A percentile compares a stretch with the other conserved stretches of the same genome.
Conservation (phyloP, 768 basidiomycete species). For the Lactarius indigo region DNA sequence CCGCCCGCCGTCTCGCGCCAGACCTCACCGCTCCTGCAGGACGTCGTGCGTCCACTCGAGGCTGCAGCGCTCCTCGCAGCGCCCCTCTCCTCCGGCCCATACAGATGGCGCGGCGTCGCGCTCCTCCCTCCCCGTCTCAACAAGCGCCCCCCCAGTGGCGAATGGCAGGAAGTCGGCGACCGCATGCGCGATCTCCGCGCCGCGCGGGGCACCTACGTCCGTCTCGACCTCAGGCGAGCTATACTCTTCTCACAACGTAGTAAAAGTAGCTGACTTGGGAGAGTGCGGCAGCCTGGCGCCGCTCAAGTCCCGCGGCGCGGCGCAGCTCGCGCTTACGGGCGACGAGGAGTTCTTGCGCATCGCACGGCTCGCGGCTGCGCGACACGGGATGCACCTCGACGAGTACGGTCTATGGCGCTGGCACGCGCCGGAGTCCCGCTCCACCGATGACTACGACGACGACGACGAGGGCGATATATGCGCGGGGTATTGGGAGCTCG, state of each 20-base stretch:
- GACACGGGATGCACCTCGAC: constrained; percentile 49
- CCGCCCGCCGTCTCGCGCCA: constrained; percentile 12
- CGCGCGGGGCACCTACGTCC: constrained; percentile 28
- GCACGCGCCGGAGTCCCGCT: constrained; percentile 28
- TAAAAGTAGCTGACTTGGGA: no score
- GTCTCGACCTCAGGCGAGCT: constrained; percentile 31
- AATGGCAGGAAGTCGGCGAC: constrained; percentile 32
- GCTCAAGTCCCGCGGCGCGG: constrained; percentile 48
- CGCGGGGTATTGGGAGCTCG: constrained; percentile 22
- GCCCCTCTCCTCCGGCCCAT: constrained; percentile 31
- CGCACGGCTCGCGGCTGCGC: constrained; percentile 41
- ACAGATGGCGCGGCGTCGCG: constrained; percentile 51
- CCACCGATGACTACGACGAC: background rate
- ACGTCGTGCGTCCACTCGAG: constrained; percentile 42
- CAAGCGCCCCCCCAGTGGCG: no score
- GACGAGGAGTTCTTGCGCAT: constrained; percentile 46
- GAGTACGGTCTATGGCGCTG: constrained; percentile 67
- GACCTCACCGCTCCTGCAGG: constrained; percentile 34
- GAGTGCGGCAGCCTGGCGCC: constrained; percentile 48
- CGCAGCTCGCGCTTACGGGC: constrained; percentile 54
- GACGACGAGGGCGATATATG: background rate
- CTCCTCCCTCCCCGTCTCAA: constrained; percentile 41
- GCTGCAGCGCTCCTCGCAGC: constrained; percentile 45
- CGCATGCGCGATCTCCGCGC: constrained; percentile 30
- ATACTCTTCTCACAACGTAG: no score